phyloP scores from a whole-genome alignment of 768 basidiomycete genomes.

The Trametes cingulata region DNA sequence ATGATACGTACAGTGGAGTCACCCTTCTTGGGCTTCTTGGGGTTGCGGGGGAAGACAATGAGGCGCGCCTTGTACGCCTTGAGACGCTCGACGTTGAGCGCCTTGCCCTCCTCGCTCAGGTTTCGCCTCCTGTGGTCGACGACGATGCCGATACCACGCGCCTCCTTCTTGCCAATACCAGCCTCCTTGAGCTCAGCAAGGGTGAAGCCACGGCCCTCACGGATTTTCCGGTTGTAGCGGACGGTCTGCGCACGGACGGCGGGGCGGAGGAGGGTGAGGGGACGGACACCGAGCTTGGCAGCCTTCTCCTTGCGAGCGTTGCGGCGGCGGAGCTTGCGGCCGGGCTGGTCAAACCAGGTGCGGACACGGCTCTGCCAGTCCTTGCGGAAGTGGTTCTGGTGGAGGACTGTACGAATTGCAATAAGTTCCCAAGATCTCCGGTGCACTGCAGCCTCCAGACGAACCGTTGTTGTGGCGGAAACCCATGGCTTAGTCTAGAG shows the following conservation, averaged over 20 bases:
- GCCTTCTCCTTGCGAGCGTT: slow-evolving; percentile 91
- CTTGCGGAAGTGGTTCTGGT: slow-evolving; percentile 95
- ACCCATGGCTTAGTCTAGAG: slow-evolving; percentile 66
- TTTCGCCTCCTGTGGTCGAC: slow-evolving; percentile 98
- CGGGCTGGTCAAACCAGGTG: slow-evolving; percentile 99
- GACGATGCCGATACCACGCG: slow-evolving; percentile 88
- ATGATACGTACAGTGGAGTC: slow-evolving; percentile 76
- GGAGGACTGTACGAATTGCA: slow-evolving; percentile 61
- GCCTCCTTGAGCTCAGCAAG: slow-evolving; percentile 93
- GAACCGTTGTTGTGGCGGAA: slow-evolving; percentile 79
- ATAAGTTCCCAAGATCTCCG: neutral
- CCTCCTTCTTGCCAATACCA: slow-evolving; percentile 92
- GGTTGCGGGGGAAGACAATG: slow-evolving; percentile 96
- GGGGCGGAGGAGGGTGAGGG: slow-evolving; percentile 88
- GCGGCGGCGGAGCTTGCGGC: slow-evolving; percentile 94
- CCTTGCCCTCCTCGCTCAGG: slow-evolving; percentile 95
- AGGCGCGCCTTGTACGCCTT: slow-evolving; percentile 90
- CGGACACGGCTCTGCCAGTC: slow-evolving; percentile 97
- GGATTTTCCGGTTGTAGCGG: slow-evolving; percentile 97
- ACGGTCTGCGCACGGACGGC: slow-evolving; percentile 96
- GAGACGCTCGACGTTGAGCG: slow-evolving; percentile 91
- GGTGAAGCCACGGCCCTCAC: slow-evolving; percentile 97
- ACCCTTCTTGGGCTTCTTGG: slow-evolving; percentile 93
- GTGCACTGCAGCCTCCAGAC: slow-evolving; percentile 26
- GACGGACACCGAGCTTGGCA: slow-evolving; percentile 87